Conservation (phyloP, 257 asterid species). For the Thymus mandschuricus region DNA sequence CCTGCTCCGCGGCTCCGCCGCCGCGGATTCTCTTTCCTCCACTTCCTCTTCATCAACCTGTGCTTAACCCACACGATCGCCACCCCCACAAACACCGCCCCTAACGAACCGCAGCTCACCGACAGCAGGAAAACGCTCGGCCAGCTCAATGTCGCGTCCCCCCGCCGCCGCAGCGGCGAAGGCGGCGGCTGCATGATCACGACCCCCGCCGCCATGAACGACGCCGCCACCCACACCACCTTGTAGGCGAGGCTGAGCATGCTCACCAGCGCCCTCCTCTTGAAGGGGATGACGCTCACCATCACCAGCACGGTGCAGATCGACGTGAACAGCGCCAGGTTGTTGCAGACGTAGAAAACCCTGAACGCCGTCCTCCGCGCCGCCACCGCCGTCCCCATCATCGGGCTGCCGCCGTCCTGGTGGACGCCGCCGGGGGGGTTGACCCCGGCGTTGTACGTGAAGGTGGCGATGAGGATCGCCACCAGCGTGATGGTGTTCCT, state of each 20-base stretch:
- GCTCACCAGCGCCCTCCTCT: background rate
- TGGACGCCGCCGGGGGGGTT: slow-evolving; percentile 23
- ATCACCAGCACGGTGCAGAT: background rate
- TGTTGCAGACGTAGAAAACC: slow-evolving; percentile 15
- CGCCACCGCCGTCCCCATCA: slow-evolving; percentile 20
- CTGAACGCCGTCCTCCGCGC: background rate
- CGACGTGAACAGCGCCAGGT: slow-evolving; percentile 3
- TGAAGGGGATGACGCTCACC: slow-evolving; percentile 7
- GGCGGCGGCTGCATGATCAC: background rate
- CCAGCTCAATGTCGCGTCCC: background rate
- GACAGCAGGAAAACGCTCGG: background rate
- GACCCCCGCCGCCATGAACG: background rate
- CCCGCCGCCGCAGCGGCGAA: background rate
- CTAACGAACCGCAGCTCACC: background rate
- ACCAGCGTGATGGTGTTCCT: slow-evolving; percentile 14
- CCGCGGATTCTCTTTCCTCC: background rate
- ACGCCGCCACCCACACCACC: background rate
- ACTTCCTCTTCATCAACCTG: background rate
- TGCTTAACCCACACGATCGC: slow-evolving; percentile 5
- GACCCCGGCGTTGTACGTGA: background rate
- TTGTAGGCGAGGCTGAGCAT: background rate
- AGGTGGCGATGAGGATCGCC: slow-evolving; percentile 12
- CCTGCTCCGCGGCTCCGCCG: background rate
- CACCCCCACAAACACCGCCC: slow-evolving; percentile 3
- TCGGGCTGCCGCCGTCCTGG: background rate